Conservation (phyloP, 345 rosid genomes). For the Psidium friedrichsthalianum region DNA sequence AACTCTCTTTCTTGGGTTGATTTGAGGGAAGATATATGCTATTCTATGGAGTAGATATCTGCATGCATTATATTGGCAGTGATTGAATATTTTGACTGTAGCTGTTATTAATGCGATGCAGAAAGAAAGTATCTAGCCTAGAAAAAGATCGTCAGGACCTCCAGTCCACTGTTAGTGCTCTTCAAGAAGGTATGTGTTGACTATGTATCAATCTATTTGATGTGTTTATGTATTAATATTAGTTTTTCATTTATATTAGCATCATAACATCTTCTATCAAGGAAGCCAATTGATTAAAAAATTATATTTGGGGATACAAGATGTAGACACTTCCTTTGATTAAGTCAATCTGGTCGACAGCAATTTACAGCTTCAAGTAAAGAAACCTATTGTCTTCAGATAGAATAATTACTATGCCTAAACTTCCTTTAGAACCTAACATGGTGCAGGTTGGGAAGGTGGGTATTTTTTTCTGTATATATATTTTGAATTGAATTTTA, state of each 20-base stretch:
- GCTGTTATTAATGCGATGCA: constrained; percentile 10
- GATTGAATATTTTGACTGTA: not conserved
- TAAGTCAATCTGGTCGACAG: not conserved
- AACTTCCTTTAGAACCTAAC: not conserved
- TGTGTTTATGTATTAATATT: not conserved
- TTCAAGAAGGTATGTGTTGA: constrained; percentile 61
- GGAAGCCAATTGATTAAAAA: not conserved
- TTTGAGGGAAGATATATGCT: not conserved
- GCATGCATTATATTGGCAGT: not conserved
- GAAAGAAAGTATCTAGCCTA: constrained; percentile 76
- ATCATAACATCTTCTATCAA: not conserved
- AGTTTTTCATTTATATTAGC: not conserved
- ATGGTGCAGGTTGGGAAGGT: not conserved
- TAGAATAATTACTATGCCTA: not conserved
- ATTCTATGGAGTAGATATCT: not conserved
- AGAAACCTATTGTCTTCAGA: not conserved
- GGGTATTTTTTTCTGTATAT: not conserved
- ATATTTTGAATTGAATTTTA: not conserved
- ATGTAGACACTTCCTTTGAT: not conserved
- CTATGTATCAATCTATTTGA: not conserved
- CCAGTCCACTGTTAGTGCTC: constrained; percentile 72
- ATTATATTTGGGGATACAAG: not conserved
- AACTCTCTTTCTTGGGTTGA: not conserved
- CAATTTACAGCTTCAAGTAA: not conserved
- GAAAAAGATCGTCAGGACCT: constrained; percentile 92